Conservation (phyloP, 306 rosid genomes). For the Medicago arabica region DNA sequence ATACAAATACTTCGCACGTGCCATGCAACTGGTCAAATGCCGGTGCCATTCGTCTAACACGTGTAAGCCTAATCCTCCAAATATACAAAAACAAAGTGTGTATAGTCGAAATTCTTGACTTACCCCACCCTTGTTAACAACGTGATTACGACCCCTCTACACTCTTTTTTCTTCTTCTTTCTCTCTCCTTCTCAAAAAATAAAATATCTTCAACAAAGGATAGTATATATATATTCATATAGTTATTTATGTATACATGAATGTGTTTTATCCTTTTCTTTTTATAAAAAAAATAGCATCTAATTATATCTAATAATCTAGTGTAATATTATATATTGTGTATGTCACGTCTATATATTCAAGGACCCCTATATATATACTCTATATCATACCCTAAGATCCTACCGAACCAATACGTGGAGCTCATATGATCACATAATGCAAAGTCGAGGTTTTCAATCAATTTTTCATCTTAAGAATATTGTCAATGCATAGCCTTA, state of each 20-base stretch:
- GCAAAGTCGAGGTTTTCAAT: conserved; percentile 9
- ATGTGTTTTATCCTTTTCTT: not conserved
- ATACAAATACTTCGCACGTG: conserved; percentile 56
- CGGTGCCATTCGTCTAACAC: conserved; percentile 70
- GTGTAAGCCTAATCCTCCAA: conserved; percentile 44
- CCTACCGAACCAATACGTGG: conserved; percentile 44
- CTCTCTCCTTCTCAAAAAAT: not conserved
- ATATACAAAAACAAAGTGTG: conserved; percentile 30
- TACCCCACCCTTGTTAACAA: not conserved
- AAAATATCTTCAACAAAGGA: conserved; percentile 23
- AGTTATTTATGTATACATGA: not conserved
- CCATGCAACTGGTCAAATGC: conserved; percentile 65
- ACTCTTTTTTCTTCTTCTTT: not conserved
- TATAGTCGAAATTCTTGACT: conserved; percentile 60
- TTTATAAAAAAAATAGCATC: not conserved
- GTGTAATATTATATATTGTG: not conserved
- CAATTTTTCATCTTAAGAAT: not conserved
- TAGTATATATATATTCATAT: not conserved
- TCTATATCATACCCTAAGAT: not conserved
- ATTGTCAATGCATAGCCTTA: conserved; percentile 14
- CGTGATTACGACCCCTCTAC: conserved; percentile 44
- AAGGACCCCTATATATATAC: conserved; percentile 13
- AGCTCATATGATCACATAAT: conserved; percentile 34
- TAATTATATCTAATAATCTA: not conserved
- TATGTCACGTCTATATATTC: conserved; percentile 9